Percentiles rank a stretch among this genome's conserved stretches.
These are phyloP conservation scores for Serendipita sp. DNA, from an alignment of 768 basidiomycete species.

Conservation along the genomic window DNA sequence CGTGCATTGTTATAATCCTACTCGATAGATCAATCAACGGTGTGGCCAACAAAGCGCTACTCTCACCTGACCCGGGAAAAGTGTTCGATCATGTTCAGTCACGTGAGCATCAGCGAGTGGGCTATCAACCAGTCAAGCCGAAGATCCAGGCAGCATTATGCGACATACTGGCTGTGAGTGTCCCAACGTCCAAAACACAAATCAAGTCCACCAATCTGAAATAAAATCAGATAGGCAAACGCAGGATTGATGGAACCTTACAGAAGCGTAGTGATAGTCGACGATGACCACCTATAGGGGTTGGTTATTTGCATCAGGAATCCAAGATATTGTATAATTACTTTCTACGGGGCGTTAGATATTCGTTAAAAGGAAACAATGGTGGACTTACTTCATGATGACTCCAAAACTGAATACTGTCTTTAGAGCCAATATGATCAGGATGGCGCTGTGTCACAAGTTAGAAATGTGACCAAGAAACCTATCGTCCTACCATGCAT, in stretches of 20 bases:
- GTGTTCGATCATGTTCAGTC: conserved; percentile 58
- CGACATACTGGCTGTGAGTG: conserved; percentile 47
- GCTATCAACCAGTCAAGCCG: conserved; percentile 12
- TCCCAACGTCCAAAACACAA: conserved; percentile 98
- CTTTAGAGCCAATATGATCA: conserved; percentile 75
- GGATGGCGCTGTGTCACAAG: conserved; percentile 43
- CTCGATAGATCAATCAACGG: background rate
- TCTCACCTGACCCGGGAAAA: conserved; percentile 59
- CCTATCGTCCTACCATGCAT: conserved; percentile 33
- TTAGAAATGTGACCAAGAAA: background rate
- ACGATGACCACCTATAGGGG: conserved; percentile 49
- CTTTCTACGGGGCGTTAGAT: background rate
- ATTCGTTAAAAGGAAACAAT: background rate
- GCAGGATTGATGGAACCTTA: background rate
- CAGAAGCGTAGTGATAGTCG: conserved; percentile 66
- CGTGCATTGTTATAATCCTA: conserved; percentile 90
- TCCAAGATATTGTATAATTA: background rate
- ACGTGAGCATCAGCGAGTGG: conserved; percentile 89
- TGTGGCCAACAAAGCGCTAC: background rate
- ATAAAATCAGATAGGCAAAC: background rate
- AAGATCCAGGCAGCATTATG: background rate
- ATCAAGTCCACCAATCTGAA: conserved; percentile 73
- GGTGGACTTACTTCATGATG: conserved; percentile 58
- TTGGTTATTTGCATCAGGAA: background rate
- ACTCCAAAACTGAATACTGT: conserved; percentile 74